Evolutionary conservation across 176 grass and related monocot species (phyloP).

Genomic region (Puccinellia tenuiflora): DNA sequence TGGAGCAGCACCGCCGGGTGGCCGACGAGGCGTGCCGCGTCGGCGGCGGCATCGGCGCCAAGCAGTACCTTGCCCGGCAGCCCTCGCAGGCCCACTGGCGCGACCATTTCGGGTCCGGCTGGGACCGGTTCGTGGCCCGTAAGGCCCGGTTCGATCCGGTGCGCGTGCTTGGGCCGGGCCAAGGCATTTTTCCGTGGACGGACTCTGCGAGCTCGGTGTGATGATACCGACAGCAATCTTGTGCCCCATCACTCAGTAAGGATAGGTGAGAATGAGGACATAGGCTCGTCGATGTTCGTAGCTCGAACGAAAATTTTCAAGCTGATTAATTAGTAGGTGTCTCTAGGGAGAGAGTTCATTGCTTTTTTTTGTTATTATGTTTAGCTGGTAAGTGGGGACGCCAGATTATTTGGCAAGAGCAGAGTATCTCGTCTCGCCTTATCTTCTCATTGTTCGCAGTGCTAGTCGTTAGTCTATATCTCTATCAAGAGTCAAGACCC

Average conservation of each 20-base stretch:
- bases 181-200: conserved; percentile 48
- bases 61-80: conserved; percentile 68
- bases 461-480: neutral
- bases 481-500: too few relatives aligned
- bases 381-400: neutral
- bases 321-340: neutral
- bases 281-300: conserved; percentile 22
- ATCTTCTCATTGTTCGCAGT: neutral
- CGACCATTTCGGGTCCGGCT: conserved; percentile 50
- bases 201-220: neutral
- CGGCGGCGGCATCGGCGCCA: conserved; percentile 44
- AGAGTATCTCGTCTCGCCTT: neutral
- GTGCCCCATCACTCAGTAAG: neutral
- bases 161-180: conserved; percentile 60
- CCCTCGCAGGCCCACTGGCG: conserved; percentile 53
- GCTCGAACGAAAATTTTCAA: neutral
- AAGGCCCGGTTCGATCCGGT: conserved; percentile 58
- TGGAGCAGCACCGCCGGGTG: conserved; percentile 49
- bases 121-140: conserved; percentile 47
- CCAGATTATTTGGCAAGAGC: neutral
- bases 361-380: neutral
- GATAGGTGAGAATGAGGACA: neutral
- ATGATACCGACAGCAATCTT: neutral
- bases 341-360: neutral
- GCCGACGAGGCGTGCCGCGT: conserved; percentile 40